Conservation (phyloP, 306 rosid species). For the Fragaria vesca region DNA sequence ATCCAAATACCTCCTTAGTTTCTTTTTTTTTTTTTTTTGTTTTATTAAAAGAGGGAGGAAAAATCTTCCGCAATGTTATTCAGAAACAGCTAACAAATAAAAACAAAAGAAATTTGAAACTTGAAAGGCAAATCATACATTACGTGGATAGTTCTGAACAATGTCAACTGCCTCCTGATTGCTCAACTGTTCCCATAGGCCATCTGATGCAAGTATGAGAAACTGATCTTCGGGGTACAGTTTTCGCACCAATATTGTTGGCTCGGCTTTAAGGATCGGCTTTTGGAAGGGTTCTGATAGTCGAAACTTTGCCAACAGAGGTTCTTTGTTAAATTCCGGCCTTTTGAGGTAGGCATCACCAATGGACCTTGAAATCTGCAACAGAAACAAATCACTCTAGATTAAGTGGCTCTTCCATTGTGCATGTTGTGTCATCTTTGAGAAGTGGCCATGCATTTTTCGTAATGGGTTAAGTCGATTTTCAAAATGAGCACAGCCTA, state of each 20-base stretch:
- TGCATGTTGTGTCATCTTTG: slow-evolving; percentile 4
- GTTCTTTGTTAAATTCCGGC: slow-evolving; percentile 75
- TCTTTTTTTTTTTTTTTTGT: too few species aligned
- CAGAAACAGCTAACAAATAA: not conserved
- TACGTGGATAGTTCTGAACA: slow-evolving; percentile 69
- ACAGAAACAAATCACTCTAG: slow-evolving; percentile 21
- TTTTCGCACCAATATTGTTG: slow-evolving; percentile 63
- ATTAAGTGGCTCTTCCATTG: not conserved
- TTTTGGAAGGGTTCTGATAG: slow-evolving; percentile 58
- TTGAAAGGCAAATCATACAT: slow-evolving; percentile 49
- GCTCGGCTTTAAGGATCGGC: slow-evolving; percentile 90
- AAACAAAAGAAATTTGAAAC: slow-evolving; percentile 13
- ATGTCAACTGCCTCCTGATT: slow-evolving; percentile 88
- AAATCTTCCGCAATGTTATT: not conserved
- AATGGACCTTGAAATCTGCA: slow-evolving; percentile 89
- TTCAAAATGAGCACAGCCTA: not conserved
- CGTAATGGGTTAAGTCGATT: not conserved
- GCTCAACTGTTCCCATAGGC: slow-evolving; percentile 92
- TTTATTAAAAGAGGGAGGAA: too few species aligned
- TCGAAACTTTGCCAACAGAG: slow-evolving; percentile 78
- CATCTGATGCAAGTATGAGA: slow-evolving; percentile 93
- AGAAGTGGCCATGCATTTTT: not conserved
- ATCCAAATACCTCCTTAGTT: not conserved
- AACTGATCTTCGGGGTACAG: slow-evolving; percentile 71
- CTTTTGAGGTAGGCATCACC: slow-evolving; percentile 96